Conservation (phyloP, 2,329 filamentous ascomycete species). For the Aspergillus sp. region DNA sequence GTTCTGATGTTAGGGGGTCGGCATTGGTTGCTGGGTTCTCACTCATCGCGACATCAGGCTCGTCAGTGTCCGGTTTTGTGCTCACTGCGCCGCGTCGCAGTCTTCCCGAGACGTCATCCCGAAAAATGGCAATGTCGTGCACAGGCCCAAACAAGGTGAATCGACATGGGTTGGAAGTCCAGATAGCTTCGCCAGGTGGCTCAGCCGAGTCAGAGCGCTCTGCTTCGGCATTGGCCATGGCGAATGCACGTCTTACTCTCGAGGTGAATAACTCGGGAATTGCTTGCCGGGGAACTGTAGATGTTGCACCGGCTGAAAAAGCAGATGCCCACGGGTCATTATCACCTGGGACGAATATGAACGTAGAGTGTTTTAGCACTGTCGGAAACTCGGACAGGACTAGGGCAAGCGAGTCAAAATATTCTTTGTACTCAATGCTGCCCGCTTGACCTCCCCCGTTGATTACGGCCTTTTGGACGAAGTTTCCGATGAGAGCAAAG, state of each 20-base stretch:
- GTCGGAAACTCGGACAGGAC: constrained; percentile 75
- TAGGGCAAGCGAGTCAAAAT: constrained; percentile 80
- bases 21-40: constrained; percentile 17
- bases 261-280: constrained; percentile 89
- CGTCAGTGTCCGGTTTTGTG: constrained; percentile 45
- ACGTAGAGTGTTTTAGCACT: constrained; percentile 71
- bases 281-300: constrained; percentile 41
- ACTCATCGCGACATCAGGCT: constrained; percentile 18
- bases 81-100: constrained; percentile 69
- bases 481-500: constrained; percentile 82
- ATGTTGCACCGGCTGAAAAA: constrained; percentile 51
- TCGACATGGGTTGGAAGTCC: constrained; percentile 81
- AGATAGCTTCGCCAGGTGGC: constrained; percentile 66
- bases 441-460: constrained; percentile 64
- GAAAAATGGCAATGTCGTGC: constrained; percentile 78
- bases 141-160: constrained; percentile 78
- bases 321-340: constrained; percentile 95
- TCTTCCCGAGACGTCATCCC: constrained; percentile 78
- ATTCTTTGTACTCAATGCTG: constrained; percentile 94
- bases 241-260: constrained; percentile 72
- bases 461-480: constrained; percentile 54
- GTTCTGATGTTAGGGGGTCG: constrained; percentile 26
- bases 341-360: constrained; percentile 90
- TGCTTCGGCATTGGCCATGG: constrained; percentile 65
- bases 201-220: constrained; percentile 45